phyloP scores from a whole-genome alignment of 1,284 basidiomycete species.

The Anthracocystis walkeri region DNA sequence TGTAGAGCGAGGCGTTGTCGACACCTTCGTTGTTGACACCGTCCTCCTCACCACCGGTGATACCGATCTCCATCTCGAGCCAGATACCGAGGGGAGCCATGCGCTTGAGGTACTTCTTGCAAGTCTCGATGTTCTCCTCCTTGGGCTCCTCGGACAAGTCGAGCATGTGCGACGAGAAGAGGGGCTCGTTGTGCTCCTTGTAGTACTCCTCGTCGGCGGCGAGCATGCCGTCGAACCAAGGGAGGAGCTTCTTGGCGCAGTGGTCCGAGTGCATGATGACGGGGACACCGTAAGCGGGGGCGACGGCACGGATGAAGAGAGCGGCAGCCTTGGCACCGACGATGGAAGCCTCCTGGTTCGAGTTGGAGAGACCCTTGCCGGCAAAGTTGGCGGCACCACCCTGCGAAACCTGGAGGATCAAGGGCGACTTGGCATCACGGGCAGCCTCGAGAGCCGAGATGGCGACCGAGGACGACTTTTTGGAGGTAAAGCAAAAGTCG shows the following conservation, averaged over 20 bases:
- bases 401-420: constrained; percentile 98
- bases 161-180: constrained; percentile 99
- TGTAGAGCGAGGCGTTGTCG: constrained; percentile 94
- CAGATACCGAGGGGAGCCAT: constrained; percentile 87
- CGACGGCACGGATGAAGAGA: constrained; percentile 84
- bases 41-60: constrained; percentile 99
- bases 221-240: constrained; percentile 99
- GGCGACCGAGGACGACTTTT: constrained; percentile 60
- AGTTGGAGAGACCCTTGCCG: constrained; percentile 94
- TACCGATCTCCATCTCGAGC: constrained; percentile 99
- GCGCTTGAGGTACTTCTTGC: constrained; percentile 93
- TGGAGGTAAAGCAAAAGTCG: neutral
- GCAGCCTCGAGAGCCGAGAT: constrained; percentile 69
- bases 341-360: constrained; percentile 96
- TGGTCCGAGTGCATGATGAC: constrained; percentile 99
- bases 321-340: constrained; percentile 91
- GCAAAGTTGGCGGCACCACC: constrained; percentile 96
- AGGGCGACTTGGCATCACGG: constrained; percentile 89
- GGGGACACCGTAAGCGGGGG: constrained; percentile 77
- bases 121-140: constrained; percentile 94
- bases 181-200: constrained; percentile 86
- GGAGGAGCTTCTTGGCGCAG: constrained; percentile 97
- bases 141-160: constrained; percentile 98
- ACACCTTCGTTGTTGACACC: constrained; percentile 83
- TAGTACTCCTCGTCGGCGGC: constrained; percentile 93